Evolutionary conservation across 2,329 filamentous ascomycete species (phyloP).

Genomic region (Calycina herbarum): DNA sequence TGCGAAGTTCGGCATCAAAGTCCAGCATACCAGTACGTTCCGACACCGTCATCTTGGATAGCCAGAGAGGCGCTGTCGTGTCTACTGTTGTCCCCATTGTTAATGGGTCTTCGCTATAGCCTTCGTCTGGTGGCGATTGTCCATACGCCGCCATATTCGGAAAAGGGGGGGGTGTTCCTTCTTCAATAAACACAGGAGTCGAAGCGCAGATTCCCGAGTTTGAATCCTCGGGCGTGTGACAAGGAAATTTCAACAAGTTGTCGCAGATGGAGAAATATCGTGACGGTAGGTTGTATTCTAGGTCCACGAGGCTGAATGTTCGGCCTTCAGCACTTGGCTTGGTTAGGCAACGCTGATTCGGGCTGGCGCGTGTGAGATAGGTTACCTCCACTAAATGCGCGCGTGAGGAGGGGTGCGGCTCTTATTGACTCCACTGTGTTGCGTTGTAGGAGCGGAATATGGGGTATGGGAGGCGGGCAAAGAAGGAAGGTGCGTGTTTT

Average conservation of each 20-base stretch:
- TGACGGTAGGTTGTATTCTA: not conserved
- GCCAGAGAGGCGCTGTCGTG: constrained; percentile 27
- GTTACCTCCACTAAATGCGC: too few species aligned
- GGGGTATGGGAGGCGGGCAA: not conserved
- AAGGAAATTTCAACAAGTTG: not conserved
- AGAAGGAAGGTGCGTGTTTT: not conserved
- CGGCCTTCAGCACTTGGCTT: not conserved
- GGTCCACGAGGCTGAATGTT: not conserved
- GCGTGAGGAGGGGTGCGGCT: not conserved
- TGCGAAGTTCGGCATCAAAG: not conserved
- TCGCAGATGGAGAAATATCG: not conserved
- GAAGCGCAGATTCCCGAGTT: not conserved
- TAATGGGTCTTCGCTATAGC: constrained; percentile 39
- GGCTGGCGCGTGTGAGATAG: not conserved
- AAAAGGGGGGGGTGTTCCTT: not conserved
- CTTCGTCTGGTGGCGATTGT: constrained; percentile 37
- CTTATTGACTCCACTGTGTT: not conserved
- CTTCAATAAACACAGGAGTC: not conserved
- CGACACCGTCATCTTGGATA: constrained; percentile 27
- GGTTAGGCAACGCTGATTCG: not conserved
- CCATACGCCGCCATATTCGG: constrained; percentile 22
- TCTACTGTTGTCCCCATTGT: constrained; percentile 23
- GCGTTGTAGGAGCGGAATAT: not conserved
- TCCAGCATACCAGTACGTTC: constrained; percentile 34
- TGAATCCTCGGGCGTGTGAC: not conserved